A percentile compares a stretch with the other conserved stretches of the same genome.
These are phyloP conservation scores for Penicillium polonicum DNA, from an alignment of 2,329 filamentous ascomycete genomes.

Conservation along the genomic window DNA sequence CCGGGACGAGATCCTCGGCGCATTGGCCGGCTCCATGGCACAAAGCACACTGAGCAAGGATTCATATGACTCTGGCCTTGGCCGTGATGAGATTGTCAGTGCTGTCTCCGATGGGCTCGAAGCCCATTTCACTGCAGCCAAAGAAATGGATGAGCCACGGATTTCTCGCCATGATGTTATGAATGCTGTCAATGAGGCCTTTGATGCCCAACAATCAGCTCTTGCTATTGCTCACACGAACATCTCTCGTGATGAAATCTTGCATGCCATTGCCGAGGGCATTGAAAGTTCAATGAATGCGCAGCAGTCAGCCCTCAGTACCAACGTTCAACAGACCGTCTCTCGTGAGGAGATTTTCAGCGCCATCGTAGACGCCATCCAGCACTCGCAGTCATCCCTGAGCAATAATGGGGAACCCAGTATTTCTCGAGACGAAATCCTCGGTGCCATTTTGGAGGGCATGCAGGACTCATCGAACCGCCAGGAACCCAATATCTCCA, in stretches of 20 bases:
- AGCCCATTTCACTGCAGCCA: constrained; percentile 45
- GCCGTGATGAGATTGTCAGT: constrained; percentile 58
- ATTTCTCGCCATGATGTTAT: constrained; percentile 35
- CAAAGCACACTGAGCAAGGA: constrained; percentile 34
- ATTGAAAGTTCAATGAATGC: constrained; percentile 28
- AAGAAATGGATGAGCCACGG: constrained; percentile 55
- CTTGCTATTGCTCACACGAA: constrained; percentile 31
- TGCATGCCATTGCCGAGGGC: constrained; percentile 27
- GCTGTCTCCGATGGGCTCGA: constrained; percentile 59
- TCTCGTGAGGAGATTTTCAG: constrained; percentile 56
- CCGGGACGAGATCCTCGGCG: constrained; percentile 37
- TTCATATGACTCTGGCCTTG: constrained; percentile 42
- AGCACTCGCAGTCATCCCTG: constrained; percentile 23
- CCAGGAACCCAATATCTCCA: constrained; percentile 4
- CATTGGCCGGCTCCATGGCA: constrained; percentile 31
- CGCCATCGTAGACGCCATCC: constrained; percentile 57
- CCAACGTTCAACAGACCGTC: constrained; percentile 37
- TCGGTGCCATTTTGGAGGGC: constrained; percentile 5
- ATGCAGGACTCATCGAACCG: not conserved
- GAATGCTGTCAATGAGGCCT: constrained; percentile 34
- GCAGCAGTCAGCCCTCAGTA: constrained; percentile 35
- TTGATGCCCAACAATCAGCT: constrained; percentile 29
- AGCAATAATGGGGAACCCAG: not conserved
- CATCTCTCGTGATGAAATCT: constrained; percentile 52
- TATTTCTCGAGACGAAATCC: constrained; percentile 5